Percentiles rank a stretch among this genome's conserved stretches.
phyloP scores from a whole-genome alignment of 306 rosid genomes.

The Prosopis cineraria region DNA sequence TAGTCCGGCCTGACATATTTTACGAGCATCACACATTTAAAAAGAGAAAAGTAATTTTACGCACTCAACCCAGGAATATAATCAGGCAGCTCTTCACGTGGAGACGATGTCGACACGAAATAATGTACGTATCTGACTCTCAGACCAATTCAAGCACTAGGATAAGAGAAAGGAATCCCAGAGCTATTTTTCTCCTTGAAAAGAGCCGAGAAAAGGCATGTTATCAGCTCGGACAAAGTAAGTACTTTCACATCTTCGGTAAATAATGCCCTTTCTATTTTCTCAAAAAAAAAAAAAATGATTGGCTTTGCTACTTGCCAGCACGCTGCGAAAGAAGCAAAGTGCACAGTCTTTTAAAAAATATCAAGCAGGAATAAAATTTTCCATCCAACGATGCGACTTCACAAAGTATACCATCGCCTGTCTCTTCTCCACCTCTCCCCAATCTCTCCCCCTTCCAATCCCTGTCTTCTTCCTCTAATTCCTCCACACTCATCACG shows the following conservation, averaged over 20 bases:
- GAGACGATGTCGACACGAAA: background rate
- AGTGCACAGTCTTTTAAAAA: background rate
- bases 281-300: background rate
- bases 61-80: background rate
- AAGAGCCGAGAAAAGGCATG: background rate
- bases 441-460: constrained; percentile 35
- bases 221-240: background rate
- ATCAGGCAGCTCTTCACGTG: background rate
- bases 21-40: too few relatives aligned
- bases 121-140: background rate
- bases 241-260: background rate
- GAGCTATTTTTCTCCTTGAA: background rate
- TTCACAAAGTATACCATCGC: constrained; percentile 64
- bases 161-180: background rate
- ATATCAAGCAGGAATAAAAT: constrained; percentile 25
- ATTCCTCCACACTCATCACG: constrained; percentile 25
- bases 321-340: background rate
- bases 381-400: constrained; percentile 45
- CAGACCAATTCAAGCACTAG: background rate
- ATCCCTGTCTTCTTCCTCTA: constrained; percentile 45
- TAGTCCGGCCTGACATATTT: background rate
- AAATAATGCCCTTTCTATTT: too few relatives aligned
- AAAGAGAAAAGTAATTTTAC: background rate
- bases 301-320: background rate
- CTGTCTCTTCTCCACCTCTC: constrained; percentile 48